phyloP scores from a whole-genome alignment of 2,329 filamentous ascomycete species.

The Furcasterigmium sp. region DNA sequence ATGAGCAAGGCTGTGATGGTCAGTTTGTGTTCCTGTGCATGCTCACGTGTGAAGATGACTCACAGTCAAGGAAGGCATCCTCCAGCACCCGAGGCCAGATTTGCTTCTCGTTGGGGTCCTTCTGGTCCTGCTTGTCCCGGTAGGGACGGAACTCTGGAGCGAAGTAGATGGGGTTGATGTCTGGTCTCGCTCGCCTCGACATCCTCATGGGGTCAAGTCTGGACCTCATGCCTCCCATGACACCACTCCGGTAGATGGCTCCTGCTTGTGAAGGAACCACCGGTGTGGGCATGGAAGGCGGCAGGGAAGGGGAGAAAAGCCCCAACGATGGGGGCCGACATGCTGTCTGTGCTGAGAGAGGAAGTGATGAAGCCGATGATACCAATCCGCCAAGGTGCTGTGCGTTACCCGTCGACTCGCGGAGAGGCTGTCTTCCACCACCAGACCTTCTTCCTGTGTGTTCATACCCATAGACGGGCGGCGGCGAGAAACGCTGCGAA shows the following conservation, averaged over 20 bases:
- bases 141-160: conserved; percentile 61
- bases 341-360: conserved; percentile 14
- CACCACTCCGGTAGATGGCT: conserved; percentile 23
- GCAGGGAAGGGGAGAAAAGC: conserved; percentile 38
- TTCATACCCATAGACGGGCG: conserved; percentile 40
- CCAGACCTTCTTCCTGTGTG: conserved; percentile 31
- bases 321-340: conserved; percentile 34
- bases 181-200: conserved; percentile 25
- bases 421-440: conserved; percentile 35
- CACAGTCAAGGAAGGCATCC: conserved; percentile 63
- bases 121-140: conserved; percentile 59
- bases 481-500: conserved; percentile 44
- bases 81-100: conserved; percentile 60
- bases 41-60: conserved; percentile 16
- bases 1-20: conserved; percentile 49
- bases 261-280: conserved; percentile 44
- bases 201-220: conserved; percentile 18
- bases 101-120: conserved; percentile 55
- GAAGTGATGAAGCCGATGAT: background rate
- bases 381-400: conserved; percentile 22
- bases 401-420: conserved; percentile 47
- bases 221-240: conserved; percentile 17
- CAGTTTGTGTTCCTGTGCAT: background rate
- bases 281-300: conserved; percentile 44
- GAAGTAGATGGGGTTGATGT: conserved; percentile 55